Conservation (phyloP, 2,329 filamentous ascomycete species). For the Onygenales sp. region DNA sequence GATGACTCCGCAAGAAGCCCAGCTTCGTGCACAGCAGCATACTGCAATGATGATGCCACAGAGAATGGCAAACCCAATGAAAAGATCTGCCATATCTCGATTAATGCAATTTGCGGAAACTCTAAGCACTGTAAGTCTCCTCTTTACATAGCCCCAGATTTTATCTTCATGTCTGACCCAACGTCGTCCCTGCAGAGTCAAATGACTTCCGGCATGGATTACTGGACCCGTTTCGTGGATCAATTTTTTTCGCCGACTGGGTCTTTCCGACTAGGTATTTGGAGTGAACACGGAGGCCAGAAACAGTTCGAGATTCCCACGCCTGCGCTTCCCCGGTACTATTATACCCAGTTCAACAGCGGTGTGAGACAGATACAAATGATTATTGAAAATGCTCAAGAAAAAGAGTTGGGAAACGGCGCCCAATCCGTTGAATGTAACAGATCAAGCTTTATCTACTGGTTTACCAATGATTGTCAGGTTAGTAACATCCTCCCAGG, state of each 20-base stretch:
- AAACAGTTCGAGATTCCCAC: conserved; percentile 84
- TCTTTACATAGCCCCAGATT: background rate
- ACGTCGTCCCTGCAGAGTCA: conserved; percentile 33
- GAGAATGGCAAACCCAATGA: conserved; percentile 23
- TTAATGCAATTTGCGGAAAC: conserved; percentile 49
- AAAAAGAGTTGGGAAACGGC: conserved; percentile 50
- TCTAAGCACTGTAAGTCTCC: conserved; percentile 30
- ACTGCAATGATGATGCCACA: conserved; percentile 31
- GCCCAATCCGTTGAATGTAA: conserved; percentile 66
- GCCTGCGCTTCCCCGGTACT: conserved; percentile 76
- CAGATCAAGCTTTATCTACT: conserved; percentile 76
- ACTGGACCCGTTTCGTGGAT: conserved; percentile 72
- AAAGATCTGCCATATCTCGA: conserved; percentile 40
- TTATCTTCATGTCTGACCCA: background rate
- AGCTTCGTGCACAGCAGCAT: conserved; percentile 33
- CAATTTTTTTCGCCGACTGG: conserved; percentile 73
- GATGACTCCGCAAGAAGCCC: conserved; percentile 30
- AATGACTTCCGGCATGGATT: conserved; percentile 56
- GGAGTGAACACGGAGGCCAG: conserved; percentile 44
- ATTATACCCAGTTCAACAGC: conserved; percentile 78
- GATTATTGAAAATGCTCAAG: conserved; percentile 60
- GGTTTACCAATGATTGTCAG: conserved; percentile 75
- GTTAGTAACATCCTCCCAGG: conserved; percentile 40
- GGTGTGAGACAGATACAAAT: conserved; percentile 81
- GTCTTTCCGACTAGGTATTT: conserved; percentile 64